Evolutionary conservation across 1,284 basidiomycete genomes (phyloP).

Genomic region (Inonotus hispidus): DNA sequence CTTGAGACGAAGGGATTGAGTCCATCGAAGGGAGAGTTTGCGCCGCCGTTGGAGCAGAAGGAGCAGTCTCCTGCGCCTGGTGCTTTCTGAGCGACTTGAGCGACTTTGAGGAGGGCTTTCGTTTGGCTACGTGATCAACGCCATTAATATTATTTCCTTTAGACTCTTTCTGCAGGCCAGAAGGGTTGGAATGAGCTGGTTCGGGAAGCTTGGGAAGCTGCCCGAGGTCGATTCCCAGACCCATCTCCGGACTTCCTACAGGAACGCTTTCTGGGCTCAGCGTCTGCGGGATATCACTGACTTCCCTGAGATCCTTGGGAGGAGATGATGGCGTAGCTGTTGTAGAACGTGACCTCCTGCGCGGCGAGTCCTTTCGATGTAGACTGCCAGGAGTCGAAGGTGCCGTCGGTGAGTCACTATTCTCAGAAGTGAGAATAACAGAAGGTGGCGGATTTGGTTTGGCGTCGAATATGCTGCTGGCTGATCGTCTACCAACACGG

Average conservation of each 20-base stretch:
- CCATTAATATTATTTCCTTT: conserved; percentile 2
- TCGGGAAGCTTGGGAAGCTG: conserved; percentile 4
- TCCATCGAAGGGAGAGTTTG: background rate
- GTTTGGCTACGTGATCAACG: conserved; percentile 2
- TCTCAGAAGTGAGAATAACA: conserved; percentile 19
- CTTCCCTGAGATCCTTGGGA: background rate
- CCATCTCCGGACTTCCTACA: background rate
- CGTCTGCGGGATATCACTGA: conserved; percentile 9
- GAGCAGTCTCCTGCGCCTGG: conserved; percentile 1
- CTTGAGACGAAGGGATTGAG: conserved; percentile 21
- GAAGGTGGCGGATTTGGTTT: conserved; percentile 3
- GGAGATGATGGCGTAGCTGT: conserved; percentile 10
- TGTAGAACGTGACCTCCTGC: conserved; percentile 12
- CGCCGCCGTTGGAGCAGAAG: no score
- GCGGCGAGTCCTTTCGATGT: conserved; percentile 18
- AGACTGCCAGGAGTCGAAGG: conserved; percentile 19
- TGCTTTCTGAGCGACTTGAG: conserved; percentile 23
- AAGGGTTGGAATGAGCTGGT: background rate
- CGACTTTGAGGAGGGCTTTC: conserved; percentile 18
- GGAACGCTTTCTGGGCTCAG: conserved; percentile 7
- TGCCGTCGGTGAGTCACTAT: conserved; percentile 13
- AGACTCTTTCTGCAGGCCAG: background rate
- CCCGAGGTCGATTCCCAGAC: conserved; percentile 15
- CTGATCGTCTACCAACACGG: conserved; percentile 18
- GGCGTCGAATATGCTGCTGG: background rate